Conservation (phyloP, 2,329 filamentous ascomycete genomes). For the Arthroderma uncinatum region DNA sequence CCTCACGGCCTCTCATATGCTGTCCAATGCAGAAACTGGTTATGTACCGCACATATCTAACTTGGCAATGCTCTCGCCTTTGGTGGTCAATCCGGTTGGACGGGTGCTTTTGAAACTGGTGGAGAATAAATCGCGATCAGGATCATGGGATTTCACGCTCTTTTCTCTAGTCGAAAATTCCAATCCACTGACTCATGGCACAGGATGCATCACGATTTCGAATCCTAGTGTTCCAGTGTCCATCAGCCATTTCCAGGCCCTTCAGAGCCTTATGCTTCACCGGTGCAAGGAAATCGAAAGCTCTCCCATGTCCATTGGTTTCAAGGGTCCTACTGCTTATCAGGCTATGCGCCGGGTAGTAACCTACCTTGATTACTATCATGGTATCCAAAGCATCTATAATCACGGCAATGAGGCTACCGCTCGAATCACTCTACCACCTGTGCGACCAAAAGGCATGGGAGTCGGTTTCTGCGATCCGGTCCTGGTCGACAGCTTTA, state of each 20-base stretch:
- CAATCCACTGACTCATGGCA: not conserved
- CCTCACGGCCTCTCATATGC: not conserved
- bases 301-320: not conserved
- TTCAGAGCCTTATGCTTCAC: not conserved
- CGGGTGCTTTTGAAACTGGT: not conserved
- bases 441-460: not conserved
- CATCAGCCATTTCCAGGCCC: not conserved
- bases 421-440: not conserved
- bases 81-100: not conserved
- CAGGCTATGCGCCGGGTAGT: not conserved
- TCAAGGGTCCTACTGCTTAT: slow-evolving; percentile 1
- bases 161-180: not conserved
- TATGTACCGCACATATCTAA: not conserved
- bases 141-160: not conserved
- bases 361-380: slow-evolving; percentile 4
- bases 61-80: not conserved
- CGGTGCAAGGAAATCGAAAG: slow-evolving; percentile 1
- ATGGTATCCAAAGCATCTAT: slow-evolving; percentile 4
- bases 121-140: not conserved
- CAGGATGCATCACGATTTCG: slow-evolving; percentile 1
- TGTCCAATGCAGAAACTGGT: not conserved
- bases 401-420: not conserved
- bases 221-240: not conserved
- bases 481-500: slow-evolving; percentile 3
- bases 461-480: not conserved